These are phyloP conservation scores for Phytophthora uliginosa DNA, from an alignment of 352 stramenopile species.

Conservation along the genomic window DNA sequence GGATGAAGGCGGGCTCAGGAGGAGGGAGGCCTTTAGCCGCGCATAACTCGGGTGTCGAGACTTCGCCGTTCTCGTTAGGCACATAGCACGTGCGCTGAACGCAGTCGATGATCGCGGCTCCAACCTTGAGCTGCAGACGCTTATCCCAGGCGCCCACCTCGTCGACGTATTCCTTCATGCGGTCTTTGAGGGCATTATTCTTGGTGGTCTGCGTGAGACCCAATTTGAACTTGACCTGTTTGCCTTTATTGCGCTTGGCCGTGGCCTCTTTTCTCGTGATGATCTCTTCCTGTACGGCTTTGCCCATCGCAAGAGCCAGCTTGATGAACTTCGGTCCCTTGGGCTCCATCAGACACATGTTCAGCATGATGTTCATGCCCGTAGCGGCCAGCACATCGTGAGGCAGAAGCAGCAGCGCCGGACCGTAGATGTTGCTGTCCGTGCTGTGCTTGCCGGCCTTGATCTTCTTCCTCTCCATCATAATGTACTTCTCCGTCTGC, in stretches of 20 bases:
- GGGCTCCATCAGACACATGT: slow-evolving; percentile 72
- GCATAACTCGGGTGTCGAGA: slow-evolving; percentile 45
- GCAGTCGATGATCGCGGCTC: slow-evolving; percentile 80
- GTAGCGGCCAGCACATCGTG: slow-evolving; percentile 65
- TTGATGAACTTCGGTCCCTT: slow-evolving; percentile 88
- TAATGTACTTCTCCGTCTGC: slow-evolving; percentile 49
- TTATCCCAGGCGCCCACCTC: slow-evolving; percentile 89
- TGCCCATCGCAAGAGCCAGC: slow-evolving; percentile 76
- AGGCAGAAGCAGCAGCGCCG: slow-evolving; percentile 69
- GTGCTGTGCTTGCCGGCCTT: slow-evolving; percentile 60
- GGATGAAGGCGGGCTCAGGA: slow-evolving; percentile 67
- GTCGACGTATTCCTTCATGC: slow-evolving; percentile 77
- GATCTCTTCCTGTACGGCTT: slow-evolving; percentile 82
- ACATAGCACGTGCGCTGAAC: slow-evolving; percentile 87
- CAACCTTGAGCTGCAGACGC: slow-evolving; percentile 91
- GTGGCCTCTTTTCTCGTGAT: slow-evolving; percentile 62
- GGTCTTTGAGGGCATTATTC: slow-evolving; percentile 41
- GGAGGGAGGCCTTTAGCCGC: slow-evolving; percentile 35
- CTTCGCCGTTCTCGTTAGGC: slow-evolving; percentile 41
- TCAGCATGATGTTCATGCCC: slow-evolving; percentile 78
- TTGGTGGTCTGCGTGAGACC: slow-evolving; percentile 39
- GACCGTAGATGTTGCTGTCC: slow-evolving; percentile 82
- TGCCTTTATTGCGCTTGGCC: slow-evolving; percentile 33
- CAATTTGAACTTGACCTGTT: slow-evolving; percentile 42
- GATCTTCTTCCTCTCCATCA: slow-evolving; percentile 65